Conservation (phyloP, 768 basidiomycete species). For the Tulasnella sp. region DNA sequence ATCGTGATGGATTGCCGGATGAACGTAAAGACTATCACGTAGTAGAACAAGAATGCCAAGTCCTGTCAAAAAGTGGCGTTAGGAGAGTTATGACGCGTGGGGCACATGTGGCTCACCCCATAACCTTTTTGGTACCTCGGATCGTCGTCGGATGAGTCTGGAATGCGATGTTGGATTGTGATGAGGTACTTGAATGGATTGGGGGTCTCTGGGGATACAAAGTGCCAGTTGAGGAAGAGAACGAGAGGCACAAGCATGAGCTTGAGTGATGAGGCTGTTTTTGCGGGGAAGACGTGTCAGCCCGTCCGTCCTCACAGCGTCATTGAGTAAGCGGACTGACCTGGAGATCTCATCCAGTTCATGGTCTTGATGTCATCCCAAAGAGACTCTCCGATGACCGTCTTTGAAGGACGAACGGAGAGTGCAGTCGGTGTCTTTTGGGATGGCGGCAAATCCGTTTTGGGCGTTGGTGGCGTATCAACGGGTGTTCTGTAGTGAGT, state of each 20-base stretch:
- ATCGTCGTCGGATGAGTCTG: slow-evolving; percentile 38
- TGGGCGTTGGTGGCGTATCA: neutral
- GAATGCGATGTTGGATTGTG: slow-evolving; percentile 53
- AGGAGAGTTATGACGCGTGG: neutral
- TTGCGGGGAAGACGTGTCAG: slow-evolving; percentile 2
- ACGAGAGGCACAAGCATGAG: slow-evolving; percentile 48
- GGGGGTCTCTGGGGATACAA: slow-evolving; percentile 34
- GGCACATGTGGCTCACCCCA: slow-evolving; percentile 18
- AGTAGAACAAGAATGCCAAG: slow-evolving; percentile 62
- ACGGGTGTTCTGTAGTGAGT: neutral
- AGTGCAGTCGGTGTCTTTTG: neutral
- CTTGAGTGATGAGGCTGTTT: slow-evolving; percentile 49
- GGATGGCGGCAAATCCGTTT: neutral
- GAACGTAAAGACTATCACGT: slow-evolving; percentile 83
- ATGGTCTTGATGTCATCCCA: slow-evolving; percentile 40
- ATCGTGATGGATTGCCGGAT: slow-evolving; percentile 62
- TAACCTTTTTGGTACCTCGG: slow-evolving; percentile 59
- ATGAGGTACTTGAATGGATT: slow-evolving; percentile 70
- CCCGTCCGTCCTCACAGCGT: neutral
- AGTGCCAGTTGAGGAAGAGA: slow-evolving; percentile 52
- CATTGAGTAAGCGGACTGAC: slow-evolving; percentile 31
- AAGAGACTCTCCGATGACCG: slow-evolving; percentile 20
- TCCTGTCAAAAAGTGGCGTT: slow-evolving; percentile 33
- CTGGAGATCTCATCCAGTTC: slow-evolving; percentile 64
- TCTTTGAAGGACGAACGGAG: neutral